phyloP scores from a whole-genome alignment of 495 filamentous ascomycete species.

The Talaromyces thailandensis region DNA sequence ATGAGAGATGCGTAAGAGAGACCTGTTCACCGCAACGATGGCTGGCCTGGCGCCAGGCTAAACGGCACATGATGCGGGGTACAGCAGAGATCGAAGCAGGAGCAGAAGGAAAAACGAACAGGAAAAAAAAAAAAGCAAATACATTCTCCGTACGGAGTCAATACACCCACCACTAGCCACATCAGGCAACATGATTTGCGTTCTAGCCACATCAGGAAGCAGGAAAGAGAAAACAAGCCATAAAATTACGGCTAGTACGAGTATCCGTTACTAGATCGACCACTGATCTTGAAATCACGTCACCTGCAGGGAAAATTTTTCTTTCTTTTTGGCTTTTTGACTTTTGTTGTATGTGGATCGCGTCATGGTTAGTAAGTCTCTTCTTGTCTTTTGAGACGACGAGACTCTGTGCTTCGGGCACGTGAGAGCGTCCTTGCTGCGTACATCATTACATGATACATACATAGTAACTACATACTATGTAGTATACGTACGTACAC shows the following conservation, averaged over 20 bases:
- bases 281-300: background rate
- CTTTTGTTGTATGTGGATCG: background rate
- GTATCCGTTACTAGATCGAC: background rate
- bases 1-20: no score
- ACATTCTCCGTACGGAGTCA: background rate
- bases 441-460: background rate
- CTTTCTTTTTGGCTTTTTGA: background rate
- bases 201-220: conserved; percentile 1
- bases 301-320: conserved; percentile 3
- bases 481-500: no score
- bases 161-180: background rate
- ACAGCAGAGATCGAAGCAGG: background rate
- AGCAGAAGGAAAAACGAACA: background rate
- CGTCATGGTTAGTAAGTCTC: background rate
- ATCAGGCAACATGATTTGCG: background rate
- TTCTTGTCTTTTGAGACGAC: background rate
- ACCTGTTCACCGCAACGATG: background rate
- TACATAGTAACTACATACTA: background rate
- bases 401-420: background rate
- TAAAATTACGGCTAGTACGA: background rate
- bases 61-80: conserved; percentile 4
- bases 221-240: background rate
- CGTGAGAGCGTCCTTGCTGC: background rate
- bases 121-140: background rate
- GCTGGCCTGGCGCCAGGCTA: background rate